Base-by-base conservation (phyloP, 2,329 filamentous ascomycete species). In the Exophiala aquamarina region DNA sequence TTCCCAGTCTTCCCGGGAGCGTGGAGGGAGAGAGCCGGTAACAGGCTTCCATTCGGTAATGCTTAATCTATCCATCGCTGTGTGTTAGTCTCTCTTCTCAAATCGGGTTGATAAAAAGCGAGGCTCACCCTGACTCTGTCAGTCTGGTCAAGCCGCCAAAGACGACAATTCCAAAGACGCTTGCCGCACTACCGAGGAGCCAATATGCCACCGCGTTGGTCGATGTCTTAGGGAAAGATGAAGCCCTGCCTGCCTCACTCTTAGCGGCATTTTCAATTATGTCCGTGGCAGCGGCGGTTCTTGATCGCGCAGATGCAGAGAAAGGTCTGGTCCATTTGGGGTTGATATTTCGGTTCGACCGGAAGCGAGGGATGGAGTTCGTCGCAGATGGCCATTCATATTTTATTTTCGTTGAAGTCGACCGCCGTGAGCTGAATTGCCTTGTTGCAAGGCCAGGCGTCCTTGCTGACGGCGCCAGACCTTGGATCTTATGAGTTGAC, bases 41-140 rank as follows among this genome's bases (percentile, higher is more conserved):
- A 98, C 91, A 40, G 93, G 93, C 59, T 84, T 86, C 93, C 93
- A 98, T 87, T 98, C 93, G 55, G 93, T 98, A 61, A 98, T 98
- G 66, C 91, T 96, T 57, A 98, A 78, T 36, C 92, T 95, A 57
- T 54, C 28, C 14, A 19, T 18, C 6, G n/a, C n/a, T n/a, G n/a
- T n/a, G n/a, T n/a, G n/a, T n/a, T n/a, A n/a, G n/a, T n/a, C n/a
- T n/a, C n/a, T n/a, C n/a, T n/a, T n/a, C n/a, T n/a, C n/a, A n/a
- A n/a, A n/a, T n/a, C n/a, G n/a, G n/a, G n/a, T n/a, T n/a, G n/a
- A 6, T 26, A 6, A 11, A 26, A 26, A 26, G 23, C 23, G n/a
- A 36, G 40, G 41, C 37, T 20, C 45, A 95, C 90, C 90, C 93
- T 58, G 93, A 98, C 71, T 98, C 93, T 3, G 93, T 98, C 59